These are phyloP conservation scores for Barnettozyma sp. DNA, from an alignment of 805 yeast genomes.

Conservation along the genomic window DNA sequence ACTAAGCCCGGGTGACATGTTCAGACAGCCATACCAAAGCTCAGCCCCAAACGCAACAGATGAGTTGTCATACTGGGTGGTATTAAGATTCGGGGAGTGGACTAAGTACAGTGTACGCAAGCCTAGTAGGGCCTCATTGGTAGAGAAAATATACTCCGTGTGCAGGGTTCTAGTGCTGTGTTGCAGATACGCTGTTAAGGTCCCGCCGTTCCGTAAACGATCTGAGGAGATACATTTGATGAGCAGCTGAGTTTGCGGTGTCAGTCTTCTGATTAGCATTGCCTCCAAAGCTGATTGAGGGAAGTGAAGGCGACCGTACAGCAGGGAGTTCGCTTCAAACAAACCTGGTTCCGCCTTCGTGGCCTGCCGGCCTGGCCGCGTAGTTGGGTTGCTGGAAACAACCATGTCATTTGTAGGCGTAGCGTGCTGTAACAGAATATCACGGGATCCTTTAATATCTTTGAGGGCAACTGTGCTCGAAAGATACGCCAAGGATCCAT, in stretches of 20 bases:
- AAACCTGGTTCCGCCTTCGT: no score
- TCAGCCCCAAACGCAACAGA: conserved; percentile 76
- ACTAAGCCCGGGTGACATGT: conserved; percentile 85
- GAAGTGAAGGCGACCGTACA: conserved; percentile 82
- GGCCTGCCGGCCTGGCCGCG: no score
- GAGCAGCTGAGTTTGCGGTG: conserved; percentile 54
- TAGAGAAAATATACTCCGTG: conserved; percentile 71
- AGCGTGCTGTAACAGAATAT: conserved; percentile 56
- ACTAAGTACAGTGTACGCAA: conserved; percentile 71
- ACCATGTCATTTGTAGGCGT: conserved; percentile 23
- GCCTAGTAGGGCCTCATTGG: conserved; percentile 80
- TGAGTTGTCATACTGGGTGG: conserved; percentile 49
- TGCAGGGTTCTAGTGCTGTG: conserved; percentile 54
- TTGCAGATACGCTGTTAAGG: conserved; percentile 66
- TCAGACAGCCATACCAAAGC: conserved; percentile 76
- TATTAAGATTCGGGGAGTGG: conserved; percentile 31
- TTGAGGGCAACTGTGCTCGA: conserved; percentile 58
- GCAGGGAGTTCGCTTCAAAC: conserved; percentile 35
- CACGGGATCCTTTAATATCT: conserved; percentile 43
- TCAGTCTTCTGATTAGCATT: conserved; percentile 62
- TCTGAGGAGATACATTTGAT: conserved; percentile 72
- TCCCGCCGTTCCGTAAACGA: conserved; percentile 43
- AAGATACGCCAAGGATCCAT: conserved; percentile 79
- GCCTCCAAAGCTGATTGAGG: conserved; percentile 88
- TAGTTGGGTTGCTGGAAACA: no score